These are phyloP conservation scores for Nissolia schottii DNA, from an alignment of 306 rosid species.

Conservation along the genomic window DNA sequence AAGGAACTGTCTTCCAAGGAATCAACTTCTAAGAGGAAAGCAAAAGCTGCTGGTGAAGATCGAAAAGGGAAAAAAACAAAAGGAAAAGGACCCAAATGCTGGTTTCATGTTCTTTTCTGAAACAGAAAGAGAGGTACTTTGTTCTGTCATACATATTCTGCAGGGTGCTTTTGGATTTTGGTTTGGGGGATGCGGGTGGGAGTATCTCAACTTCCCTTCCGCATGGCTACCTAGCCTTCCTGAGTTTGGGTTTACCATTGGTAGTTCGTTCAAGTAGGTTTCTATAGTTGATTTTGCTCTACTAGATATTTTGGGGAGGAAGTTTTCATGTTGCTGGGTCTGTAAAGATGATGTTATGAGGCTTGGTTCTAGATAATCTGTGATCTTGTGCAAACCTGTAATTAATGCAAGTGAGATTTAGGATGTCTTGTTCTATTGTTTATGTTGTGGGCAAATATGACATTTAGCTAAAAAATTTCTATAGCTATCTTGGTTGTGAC, in stretches of 20 bases:
- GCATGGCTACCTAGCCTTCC: neutral
- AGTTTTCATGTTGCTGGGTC: neutral
- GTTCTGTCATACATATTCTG: too few species aligned
- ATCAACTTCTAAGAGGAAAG: slow-evolving; percentile 72
- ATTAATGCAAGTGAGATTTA: neutral
- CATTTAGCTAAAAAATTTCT: too few species aligned
- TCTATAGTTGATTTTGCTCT: neutral
- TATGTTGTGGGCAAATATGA: too few species aligned
- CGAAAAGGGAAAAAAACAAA: slow-evolving; percentile 86
- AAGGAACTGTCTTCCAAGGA: slow-evolving; percentile 77
- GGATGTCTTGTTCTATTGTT: neutral
- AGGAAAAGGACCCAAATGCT: slow-evolving; percentile 98
- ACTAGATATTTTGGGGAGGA: neutral
- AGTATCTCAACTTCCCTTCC: neutral
- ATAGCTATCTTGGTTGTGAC: too few species aligned
- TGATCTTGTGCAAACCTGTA: neutral
- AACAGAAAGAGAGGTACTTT: slow-evolving; percentile 89
- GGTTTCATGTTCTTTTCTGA: slow-evolving; percentile 98
- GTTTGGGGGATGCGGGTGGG: neutral
- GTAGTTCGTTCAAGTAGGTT: neutral
- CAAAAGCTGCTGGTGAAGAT: slow-evolving; percentile 75
- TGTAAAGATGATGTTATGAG: neutral
- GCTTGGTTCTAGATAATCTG: neutral
- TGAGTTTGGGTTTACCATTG: neutral
- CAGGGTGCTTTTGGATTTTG: neutral